These are phyloP conservation scores for Dissophora globulifera DNA, from an alignment of 192 early-diverging fungal genomes.

Conservation along the genomic window DNA sequence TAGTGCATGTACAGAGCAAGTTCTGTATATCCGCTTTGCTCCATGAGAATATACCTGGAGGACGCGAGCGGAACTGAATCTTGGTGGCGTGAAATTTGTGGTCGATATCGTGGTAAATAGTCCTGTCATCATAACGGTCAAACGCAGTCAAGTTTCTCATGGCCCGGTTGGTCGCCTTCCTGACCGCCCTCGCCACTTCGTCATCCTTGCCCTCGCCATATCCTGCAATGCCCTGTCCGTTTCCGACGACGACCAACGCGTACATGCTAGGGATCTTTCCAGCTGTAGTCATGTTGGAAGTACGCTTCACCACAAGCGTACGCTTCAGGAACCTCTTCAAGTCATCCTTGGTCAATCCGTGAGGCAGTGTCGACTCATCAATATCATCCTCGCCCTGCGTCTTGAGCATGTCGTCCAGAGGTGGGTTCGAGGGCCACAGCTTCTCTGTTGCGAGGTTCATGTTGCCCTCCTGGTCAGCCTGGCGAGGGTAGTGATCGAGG, in stretches of 20 bases:
- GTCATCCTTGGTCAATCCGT: constrained; percentile 63
- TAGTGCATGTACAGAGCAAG: background rate
- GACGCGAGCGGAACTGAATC: constrained; percentile 81
- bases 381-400: constrained; percentile 46
- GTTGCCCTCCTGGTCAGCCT: constrained; percentile 24
- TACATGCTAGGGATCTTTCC: constrained; percentile 87
- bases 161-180: constrained; percentile 88
- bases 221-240: constrained; percentile 90
- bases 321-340: constrained; percentile 73
- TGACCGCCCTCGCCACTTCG: constrained; percentile 81
- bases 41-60: constrained; percentile 72
- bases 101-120: constrained; percentile 87
- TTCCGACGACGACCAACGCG: constrained; percentile 95
- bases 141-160: constrained; percentile 88
- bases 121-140: constrained; percentile 93
- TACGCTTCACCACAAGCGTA: constrained; percentile 77
- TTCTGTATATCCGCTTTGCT: no score
- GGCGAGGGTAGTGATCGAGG: constrained; percentile 49
- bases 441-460: constrained; percentile 23
- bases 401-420: constrained; percentile 51
- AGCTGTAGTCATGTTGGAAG: constrained; percentile 81
- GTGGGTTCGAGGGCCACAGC: constrained; percentile 39
- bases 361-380: constrained; percentile 48
- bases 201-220: constrained; percentile 91
- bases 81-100: constrained; percentile 92